These are phyloP conservation scores for Corynespora cassiicola DNA, from an alignment of 2,329 filamentous ascomycete genomes.

Conservation along the genomic window DNA sequence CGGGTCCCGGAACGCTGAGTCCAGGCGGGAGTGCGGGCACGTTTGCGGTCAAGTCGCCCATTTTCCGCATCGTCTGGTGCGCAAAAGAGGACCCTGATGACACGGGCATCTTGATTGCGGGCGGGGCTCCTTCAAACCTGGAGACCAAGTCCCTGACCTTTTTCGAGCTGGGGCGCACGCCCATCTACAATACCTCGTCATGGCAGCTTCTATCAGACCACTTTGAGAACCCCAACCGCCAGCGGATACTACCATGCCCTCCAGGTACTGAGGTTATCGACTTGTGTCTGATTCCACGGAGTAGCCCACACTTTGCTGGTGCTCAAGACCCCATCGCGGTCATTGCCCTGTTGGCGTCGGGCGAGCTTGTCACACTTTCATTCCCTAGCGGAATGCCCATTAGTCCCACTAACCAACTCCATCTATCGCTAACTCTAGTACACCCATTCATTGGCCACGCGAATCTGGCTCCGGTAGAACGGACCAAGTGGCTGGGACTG, in stretches of 20 bases:
- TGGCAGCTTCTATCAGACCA: slow-evolving; percentile 85
- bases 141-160: slow-evolving; percentile 82
- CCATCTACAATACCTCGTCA: slow-evolving; percentile 87
- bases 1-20: slow-evolving; percentile 55
- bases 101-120: slow-evolving; percentile 84
- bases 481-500: slow-evolving; percentile 87
- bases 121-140: slow-evolving; percentile 73
- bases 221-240: slow-evolving; percentile 76
- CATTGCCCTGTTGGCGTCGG: slow-evolving; percentile 79
- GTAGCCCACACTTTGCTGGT: slow-evolving; percentile 84
- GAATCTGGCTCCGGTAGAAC: slow-evolving; percentile 74
- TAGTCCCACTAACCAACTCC: slow-evolving; percentile 89
- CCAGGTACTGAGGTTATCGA: slow-evolving; percentile 77
- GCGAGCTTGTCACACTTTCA: slow-evolving; percentile 86
- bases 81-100: slow-evolving; percentile 94
- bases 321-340: slow-evolving; percentile 90
- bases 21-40: slow-evolving; percentile 55
- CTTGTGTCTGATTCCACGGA: slow-evolving; percentile 82
- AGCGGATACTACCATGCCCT: slow-evolving; percentile 76
- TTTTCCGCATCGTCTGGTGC: slow-evolving; percentile 86
- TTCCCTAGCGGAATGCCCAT: slow-evolving; percentile 94
- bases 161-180: slow-evolving; percentile 86
- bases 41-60: slow-evolving; percentile 72
- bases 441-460: slow-evolving; percentile 85
- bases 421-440: slow-evolving; percentile 84